Evolutionary conservation across 208 protist genomes (phyloP), one percentile per base, ranked within the genome.

Genomic region (Trypanosoma rangeli): DNA sequence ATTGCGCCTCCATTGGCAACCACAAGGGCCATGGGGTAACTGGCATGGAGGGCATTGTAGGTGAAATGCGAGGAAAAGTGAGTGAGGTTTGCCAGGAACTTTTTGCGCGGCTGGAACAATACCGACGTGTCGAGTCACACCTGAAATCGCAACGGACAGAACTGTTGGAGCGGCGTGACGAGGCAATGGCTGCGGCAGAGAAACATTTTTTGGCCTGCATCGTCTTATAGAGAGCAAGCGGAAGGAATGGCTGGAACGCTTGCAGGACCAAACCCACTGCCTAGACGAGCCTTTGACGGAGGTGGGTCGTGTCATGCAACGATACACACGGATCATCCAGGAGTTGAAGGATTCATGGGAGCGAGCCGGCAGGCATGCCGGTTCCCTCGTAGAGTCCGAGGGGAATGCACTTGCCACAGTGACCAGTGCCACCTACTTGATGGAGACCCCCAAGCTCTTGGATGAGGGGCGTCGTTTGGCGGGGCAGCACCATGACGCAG

Each of bases 1-100:
- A 89, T 75, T 92, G 86, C 66, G 83, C 82, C 31, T 84, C 81
- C 63, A 71, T 89, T 61, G 86, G 86, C 20, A 26, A 39, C n/a
- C 86, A 92, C 62, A 61, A 64, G 7, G 74, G 80, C 8, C 86
- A 92, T 63, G 77, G 84, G 20, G 79, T 87, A 15, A 61, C 76
- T 8, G 76, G 85, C 61, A 76, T 76, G 4, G 57, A 68, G 28
- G 70, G 64, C 24, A 56, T 76, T 2, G 82, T 79, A 5, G 70
- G 24, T 7, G 54, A 59, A 22, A 68, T 85, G 35, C 70, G 72
- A 26, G 53, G 62, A 1, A 49, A 76, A 52, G 61, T 84, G 69
- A 75, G 86, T 58, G 60, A 55, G 22, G 53, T 88, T 16, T 82
- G 83, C 56, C 71, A 85, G 56, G 68, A 83, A 29, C 79, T 92